Evolutionary conservation across 164 flowering plant genomes (phyloP), one percentile per base, ranked within the genome.

Genomic region (Umbellularia californica): DNA sequence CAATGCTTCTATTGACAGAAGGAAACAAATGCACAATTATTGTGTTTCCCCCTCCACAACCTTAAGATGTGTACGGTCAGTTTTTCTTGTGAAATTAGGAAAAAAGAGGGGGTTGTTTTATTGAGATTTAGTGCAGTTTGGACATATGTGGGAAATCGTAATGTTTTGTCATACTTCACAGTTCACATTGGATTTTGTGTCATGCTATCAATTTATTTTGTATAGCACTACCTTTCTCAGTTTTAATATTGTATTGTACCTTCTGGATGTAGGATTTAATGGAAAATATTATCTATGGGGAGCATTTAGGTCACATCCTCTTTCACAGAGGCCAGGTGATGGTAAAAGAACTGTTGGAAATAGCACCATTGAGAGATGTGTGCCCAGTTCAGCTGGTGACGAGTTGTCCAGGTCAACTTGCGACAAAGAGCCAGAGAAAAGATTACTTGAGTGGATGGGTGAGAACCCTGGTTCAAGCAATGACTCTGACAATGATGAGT

Each of bases 231-330:
- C 60, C 17, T 55, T 15, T 55, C n/a, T 14, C n/a, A 15, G 5
- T 15, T 55, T 55, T 55, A 3, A 55, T 72, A 19, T 60, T 69
- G 58, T 2, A 24, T 76, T 11, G 33, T 70, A 7, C 52, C 19
- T 63, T 9, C 15, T 58, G 71, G 75, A 73, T 81, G 47, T 41
- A 84, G 87, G 81, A 72, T 77, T 82, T 72, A 13, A 23, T 6
- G 79, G 76, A 11, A 76, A 74, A 50, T 77, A 33, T 73, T 82
- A 82, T 68, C 62, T 84, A 9, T 84, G 87, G 87, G 87, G 83
- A 6, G 82, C 81, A 13, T 84, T 82, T 64, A 80, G 65, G 74
- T 10, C 74, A 58, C 77, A 9, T 27, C 52, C 73, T 13, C 19
- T 35, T 52, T 30, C 58, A 25, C 68, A 2, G 12, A 27, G 70